These are phyloP conservation scores for Penicillium sp. DNA, from an alignment of 2,329 filamentous ascomycete species.

Conservation along the genomic window DNA sequence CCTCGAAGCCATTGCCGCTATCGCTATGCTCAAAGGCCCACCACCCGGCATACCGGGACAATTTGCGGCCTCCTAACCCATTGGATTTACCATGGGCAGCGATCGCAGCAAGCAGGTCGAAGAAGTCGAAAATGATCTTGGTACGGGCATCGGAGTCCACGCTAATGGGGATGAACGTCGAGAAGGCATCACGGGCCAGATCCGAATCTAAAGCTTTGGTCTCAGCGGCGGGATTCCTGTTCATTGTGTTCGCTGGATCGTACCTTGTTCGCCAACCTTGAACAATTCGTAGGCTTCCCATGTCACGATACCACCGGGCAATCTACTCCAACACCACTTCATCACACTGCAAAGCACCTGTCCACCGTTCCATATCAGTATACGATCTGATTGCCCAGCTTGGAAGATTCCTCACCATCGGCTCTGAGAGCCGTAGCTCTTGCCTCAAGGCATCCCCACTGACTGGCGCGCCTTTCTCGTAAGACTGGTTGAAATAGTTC, in stretches of 20 bases:
- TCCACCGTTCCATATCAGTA: not conserved
- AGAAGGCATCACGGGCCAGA: constrained; percentile 86
- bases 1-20: constrained; percentile 84
- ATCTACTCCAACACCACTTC: constrained; percentile 97
- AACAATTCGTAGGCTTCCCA: constrained; percentile 98
- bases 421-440: constrained; percentile 86
- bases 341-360: constrained; percentile 88
- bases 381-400: not conserved
- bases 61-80: constrained; percentile 83
- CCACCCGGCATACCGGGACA: constrained; percentile 94
- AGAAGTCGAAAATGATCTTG: constrained; percentile 92
- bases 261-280: constrained; percentile 87
- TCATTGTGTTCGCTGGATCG: not conserved
- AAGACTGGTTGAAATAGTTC: constrained; percentile 75
- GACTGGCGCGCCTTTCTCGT: constrained; percentile 52
- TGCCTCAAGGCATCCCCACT: constrained; percentile 68
- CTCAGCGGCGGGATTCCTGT: constrained; percentile 18
- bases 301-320: constrained; percentile 84
- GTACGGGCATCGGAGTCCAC: constrained; percentile 80
- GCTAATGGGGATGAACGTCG: constrained; percentile 91
- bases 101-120: constrained; percentile 83
- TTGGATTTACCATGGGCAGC: constrained; percentile 91
- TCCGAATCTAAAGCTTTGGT: constrained; percentile 63
- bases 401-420: constrained; percentile 61
- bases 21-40: constrained; percentile 95